phyloP scores from a whole-genome alignment of 768 basidiomycete genomes.

The Kwoniella pini region DNA sequence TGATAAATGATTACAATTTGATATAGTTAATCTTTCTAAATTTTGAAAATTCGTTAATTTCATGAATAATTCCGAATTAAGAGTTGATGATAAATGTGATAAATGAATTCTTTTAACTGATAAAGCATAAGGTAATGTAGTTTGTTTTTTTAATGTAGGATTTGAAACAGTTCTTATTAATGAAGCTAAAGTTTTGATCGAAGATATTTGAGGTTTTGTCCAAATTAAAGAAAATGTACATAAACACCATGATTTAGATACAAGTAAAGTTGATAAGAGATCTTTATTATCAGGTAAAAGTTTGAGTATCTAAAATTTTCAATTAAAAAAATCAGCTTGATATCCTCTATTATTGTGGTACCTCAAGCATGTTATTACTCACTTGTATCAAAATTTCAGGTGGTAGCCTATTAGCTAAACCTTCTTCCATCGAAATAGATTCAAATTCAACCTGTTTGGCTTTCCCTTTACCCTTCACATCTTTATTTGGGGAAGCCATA shows the following conservation, averaged over 20 bases:
- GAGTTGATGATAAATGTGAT: slow-evolving; percentile 65
- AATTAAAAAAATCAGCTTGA: too few relatives aligned
- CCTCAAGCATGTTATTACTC: too few relatives aligned
- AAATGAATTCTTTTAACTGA: slow-evolving; percentile 93
- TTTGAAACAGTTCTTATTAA: slow-evolving; percentile 70
- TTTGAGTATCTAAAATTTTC: slow-evolving; percentile 72
- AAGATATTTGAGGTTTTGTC: slow-evolving; percentile 80
- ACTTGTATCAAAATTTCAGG: slow-evolving; percentile 86
- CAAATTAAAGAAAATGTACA: slow-evolving; percentile 93
- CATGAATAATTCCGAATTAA: slow-evolving; percentile 73
- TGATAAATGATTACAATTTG: slow-evolving; percentile 71
- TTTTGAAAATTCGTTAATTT: slow-evolving; percentile 73
- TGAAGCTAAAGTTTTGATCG: slow-evolving; percentile 69
- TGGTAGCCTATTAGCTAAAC: slow-evolving; percentile 59
- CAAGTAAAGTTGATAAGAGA: slow-evolving; percentile 72
- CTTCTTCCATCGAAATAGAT: slow-evolving; percentile 3
- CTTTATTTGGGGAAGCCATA: neutral
- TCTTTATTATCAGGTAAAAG: slow-evolving; percentile 74
- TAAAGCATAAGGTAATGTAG: slow-evolving; percentile 81
- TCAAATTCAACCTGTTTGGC: neutral
- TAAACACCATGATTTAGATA: slow-evolving; percentile 91
- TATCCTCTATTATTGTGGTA: too few relatives aligned
- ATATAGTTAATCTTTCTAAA: slow-evolving; percentile 84
- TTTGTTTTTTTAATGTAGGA: slow-evolving; percentile 26
- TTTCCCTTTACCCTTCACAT: slow-evolving; percentile 54